phyloP scores from a whole-genome alignment of 2,329 filamentous ascomycete species.

The Botrytis pseudocinerea region DNA sequence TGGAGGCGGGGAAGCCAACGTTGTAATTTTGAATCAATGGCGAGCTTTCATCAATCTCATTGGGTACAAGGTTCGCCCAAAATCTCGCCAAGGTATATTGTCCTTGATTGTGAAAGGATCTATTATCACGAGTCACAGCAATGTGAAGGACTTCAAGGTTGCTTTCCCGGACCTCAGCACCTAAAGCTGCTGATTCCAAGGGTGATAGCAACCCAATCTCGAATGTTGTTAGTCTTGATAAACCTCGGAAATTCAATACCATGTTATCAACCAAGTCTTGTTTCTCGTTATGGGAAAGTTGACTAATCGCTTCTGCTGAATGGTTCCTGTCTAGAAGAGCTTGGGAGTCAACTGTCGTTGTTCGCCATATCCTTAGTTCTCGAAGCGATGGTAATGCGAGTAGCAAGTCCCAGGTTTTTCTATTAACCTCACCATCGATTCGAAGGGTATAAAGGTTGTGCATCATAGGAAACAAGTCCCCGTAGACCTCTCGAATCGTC shows the following conservation, averaged over 20 bases:
- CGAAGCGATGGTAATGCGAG: constrained; percentile 17
- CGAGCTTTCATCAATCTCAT: constrained; percentile 19
- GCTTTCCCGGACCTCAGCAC: constrained; percentile 17
- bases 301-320: not conserved
- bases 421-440: constrained; percentile 22
- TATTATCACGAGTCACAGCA: constrained; percentile 22
- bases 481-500: not conserved
- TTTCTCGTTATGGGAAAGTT: not conserved
- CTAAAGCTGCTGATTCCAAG: constrained; percentile 22
- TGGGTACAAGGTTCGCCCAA: constrained; percentile 17
- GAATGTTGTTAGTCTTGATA: constrained; percentile 19
- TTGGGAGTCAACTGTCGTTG: constrained; percentile 19
- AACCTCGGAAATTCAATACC: constrained; percentile 22
- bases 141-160: constrained; percentile 23
- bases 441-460: constrained; percentile 11
- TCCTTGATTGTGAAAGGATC: constrained; percentile 20
- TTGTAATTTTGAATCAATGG: constrained; percentile 12
- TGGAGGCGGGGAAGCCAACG: constrained; percentile 20
- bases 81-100: constrained; percentile 19
- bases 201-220: constrained; percentile 24
- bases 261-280: constrained; percentile 3
- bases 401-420: constrained; percentile 18
- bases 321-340: constrained; percentile 13
- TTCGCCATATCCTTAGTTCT: constrained; percentile 24
- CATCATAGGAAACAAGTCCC: constrained; percentile 16